Percentiles rank a stretch among this genome's conserved stretches.
phyloP scores from a whole-genome alignment of 345 rosid genomes.

The Pistacia vera region DNA sequence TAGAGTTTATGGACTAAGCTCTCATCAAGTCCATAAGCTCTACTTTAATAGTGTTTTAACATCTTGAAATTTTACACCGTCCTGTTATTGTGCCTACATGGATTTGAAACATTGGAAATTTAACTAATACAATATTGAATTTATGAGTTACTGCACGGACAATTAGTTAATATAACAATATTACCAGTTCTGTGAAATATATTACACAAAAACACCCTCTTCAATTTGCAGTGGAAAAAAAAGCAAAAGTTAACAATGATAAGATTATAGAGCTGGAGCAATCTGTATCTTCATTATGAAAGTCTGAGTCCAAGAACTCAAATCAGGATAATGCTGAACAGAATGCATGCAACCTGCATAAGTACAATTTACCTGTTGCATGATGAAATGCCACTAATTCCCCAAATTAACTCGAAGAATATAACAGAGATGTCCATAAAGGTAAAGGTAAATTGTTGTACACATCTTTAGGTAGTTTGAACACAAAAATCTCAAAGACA shows the following conservation, averaged over 20 bases:
- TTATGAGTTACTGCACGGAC: neutral
- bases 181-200: neutral
- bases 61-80: neutral
- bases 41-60: neutral
- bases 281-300: neutral
- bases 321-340: neutral
- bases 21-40: neutral
- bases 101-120: neutral
- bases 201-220: neutral
- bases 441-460: neutral
- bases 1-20: neutral
- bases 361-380: neutral
- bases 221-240: constrained; percentile 2
- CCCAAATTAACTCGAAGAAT: neutral
- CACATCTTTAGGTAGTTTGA: neutral
- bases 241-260: neutral
- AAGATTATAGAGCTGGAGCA: neutral
- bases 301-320: neutral
- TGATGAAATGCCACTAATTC: neutral
- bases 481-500: neutral
- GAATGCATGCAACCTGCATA: neutral
- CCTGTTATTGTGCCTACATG: neutral
- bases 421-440: neutral
- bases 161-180: neutral
- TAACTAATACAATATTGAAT: neutral